A percentile compares a stretch with the other conserved stretches of the same genome.
phyloP scores from a whole-genome alignment of 192 early-diverging fungal genomes.

The Coemansia furcata region DNA sequence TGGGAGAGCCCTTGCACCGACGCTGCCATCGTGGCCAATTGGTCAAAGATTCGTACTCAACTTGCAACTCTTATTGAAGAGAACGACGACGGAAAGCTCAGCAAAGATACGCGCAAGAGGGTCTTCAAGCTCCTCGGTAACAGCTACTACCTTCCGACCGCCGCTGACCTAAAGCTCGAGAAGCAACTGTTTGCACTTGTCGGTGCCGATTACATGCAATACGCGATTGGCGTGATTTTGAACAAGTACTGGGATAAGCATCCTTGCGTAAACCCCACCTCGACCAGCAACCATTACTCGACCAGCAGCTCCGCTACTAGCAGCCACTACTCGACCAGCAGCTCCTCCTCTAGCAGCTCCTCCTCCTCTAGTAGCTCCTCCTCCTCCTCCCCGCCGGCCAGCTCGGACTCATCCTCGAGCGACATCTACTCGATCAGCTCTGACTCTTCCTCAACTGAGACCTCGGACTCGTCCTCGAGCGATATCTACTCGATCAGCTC shows the following conservation, averaged over 20 bases:
- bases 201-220: background rate
- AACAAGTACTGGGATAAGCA: background rate
- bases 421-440: background rate
- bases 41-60: background rate
- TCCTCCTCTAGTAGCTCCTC: background rate
- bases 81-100: background rate
- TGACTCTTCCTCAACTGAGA: background rate
- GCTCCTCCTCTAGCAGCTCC: background rate
- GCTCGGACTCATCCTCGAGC: background rate
- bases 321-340: background rate
- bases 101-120: background rate
- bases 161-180: background rate
- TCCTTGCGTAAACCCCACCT: background rate
- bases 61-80: background rate
- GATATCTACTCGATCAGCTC: background rate
- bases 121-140: background rate
- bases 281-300: background rate
- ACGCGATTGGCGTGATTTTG: background rate
- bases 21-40: background rate
- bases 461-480: background rate
- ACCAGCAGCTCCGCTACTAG: background rate
- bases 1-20: background rate
- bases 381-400: background rate
- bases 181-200: background rate
- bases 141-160: background rate